Evolutionary conservation across 2,329 filamentous ascomycete species (phyloP), one percentile per base, ranked within the genome.

Genomic region (Penicillium sp.): DNA sequence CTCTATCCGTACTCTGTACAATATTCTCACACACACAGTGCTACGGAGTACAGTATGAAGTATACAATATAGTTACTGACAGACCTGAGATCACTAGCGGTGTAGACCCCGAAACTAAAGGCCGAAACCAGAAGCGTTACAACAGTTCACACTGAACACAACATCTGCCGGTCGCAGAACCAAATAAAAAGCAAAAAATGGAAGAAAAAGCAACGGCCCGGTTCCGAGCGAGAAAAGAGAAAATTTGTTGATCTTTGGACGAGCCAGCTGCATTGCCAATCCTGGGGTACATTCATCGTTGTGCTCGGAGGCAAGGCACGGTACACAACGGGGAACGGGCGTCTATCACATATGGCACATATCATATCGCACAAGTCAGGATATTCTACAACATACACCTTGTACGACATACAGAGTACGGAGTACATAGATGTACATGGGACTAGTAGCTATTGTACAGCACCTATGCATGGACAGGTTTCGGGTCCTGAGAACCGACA

Each of bases 261-360:
- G 21, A 41, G 41, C 42, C 34, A 45, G 42, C 47, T 53, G 53
- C 56, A 57, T 53, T 54, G 55, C 32, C 49, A 55, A 57, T 53
- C 51, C 57, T 59, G 57, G 57, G 57, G 57, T 59, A 51, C 55
- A 57, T 48, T 28, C 35, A 35, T 48, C 38, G 38, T 21, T 35
- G 12, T 35, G 37, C 17, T 4, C 26, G 39, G 39, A 29, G 38
- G 32, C 37, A 48, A 38, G 41, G 48, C 48, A 50, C 43, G 37
- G 43, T 15, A 48, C 38, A 48, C 38, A 28, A 33, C 15, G 21
- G 29, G 29, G 31, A 46, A 49, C 42, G 34, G 47, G 35, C 29
- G 37, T 31, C 33, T 7, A 40, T 43, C 39, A 43, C 45, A 35
- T 48, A 12, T 28, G 19, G 28, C 19, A 41, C 37, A 41, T 41